Base-by-base conservation (phyloP, 768 basidiomycete genomes). In the Serendipita indica region DNA sequence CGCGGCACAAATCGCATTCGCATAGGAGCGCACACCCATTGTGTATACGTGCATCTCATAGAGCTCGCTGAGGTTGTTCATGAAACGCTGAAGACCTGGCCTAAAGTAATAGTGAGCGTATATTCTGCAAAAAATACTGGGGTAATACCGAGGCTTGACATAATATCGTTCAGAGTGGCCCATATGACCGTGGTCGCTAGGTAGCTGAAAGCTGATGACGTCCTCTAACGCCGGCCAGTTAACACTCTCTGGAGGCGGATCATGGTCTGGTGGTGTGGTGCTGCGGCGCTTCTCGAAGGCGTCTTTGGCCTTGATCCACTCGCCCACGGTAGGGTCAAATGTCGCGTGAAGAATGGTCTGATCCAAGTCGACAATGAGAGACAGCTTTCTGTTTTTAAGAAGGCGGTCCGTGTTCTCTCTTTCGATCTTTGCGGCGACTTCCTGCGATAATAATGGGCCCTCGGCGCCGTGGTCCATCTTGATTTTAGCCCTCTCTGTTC, bases 11-110 rank as follows among this genome's bases (percentile, higher is more conserved):
- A 98, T 94, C 69, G 91, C 80, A 70, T 92, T 88, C 34, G 96
- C 96, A 70, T 98, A 99, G 43, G 90, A 85, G 43, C 96, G 82
- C 25, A 94, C 97, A 58, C 96, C 96, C 93, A 98, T 98, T 22
- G 94, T 99, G 71, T 99, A 99, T 46, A 99, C 93, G 69, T 98
- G 96, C 91, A 98, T 91, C 72, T 98, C 93, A 70, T 94, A 99
- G 66, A 86, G 83, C 54, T 74, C 72, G 33, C 86, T 78, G 63
- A 86, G 78, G 43, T 76, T 74, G 61, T 73, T 72, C 57, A 99
- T 75, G 69, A 99, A 98, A 46, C 80, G 76, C 58, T 75, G 72
- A 72, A 91, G 79, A n/a, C 90, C 89, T 5, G 92, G 92, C 63
- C 92, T 83, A 32, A 25, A 12, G 45, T 52, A 39, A 12, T 35